phyloP scores from a whole-genome alignment of 108 stramenopile genomes.

The Hondaea fermentalgiana region DNA sequence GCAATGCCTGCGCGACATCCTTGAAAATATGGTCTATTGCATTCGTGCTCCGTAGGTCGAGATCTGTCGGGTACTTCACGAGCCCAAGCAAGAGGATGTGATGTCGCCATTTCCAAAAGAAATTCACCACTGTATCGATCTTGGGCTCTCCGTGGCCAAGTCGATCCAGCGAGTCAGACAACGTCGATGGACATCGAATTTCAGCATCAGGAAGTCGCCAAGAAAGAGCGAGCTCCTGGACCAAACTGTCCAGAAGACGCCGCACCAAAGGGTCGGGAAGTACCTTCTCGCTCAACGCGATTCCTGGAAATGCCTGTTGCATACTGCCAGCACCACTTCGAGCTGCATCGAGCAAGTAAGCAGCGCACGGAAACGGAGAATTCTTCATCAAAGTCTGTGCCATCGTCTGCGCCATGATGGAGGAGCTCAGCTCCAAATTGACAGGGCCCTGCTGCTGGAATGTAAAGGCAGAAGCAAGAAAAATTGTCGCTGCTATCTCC shows the following conservation, averaged over 20 bases:
- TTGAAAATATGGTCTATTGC: background rate
- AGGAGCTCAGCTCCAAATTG: constrained; percentile 10
- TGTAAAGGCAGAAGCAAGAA: background rate
- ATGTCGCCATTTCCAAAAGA: background rate
- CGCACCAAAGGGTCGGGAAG: background rate
- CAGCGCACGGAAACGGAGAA: background rate
- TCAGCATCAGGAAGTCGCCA: background rate
- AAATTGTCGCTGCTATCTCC: background rate
- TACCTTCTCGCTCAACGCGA: background rate
- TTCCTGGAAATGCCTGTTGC: background rate
- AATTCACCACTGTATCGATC: background rate
- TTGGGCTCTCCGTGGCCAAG: background rate
- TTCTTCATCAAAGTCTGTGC: background rate
- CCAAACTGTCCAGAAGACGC: background rate
- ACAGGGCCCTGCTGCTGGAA: background rate
- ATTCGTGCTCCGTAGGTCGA: background rate
- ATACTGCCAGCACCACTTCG: background rate
- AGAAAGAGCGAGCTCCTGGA: background rate
- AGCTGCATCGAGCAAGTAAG: background rate
- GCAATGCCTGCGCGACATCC: background rate
- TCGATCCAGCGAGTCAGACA: background rate
- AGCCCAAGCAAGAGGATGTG: background rate
- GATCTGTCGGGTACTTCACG: background rate
- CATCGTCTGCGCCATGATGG: background rate
- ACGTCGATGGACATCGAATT: background rate